A percentile compares a stretch with the other conserved stretches of the same genome.
phyloP scores from a whole-genome alignment of 306 rosid genomes.

The Macrotyloma uniflorum region DNA sequence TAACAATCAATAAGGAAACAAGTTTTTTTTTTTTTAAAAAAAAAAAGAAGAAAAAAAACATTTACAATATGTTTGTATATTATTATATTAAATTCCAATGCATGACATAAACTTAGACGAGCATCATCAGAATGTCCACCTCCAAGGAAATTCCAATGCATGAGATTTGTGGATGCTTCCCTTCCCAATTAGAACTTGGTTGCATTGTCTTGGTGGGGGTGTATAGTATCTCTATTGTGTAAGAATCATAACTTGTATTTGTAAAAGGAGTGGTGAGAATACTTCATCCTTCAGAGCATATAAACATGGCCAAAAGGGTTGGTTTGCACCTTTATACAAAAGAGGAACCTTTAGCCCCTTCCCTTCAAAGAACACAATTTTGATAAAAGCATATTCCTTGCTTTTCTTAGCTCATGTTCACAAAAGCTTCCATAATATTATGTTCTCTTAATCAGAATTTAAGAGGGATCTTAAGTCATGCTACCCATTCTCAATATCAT shows the following conservation, averaged over 20 bases:
- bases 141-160: not conserved
- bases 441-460: not conserved
- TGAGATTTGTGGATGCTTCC: constrained; percentile 14
- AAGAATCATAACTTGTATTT: constrained; percentile 25
- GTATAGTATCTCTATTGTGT: constrained; percentile 14
- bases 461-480: too few relatives aligned
- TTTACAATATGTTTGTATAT: too few relatives aligned
- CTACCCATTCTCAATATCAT: too few relatives aligned
- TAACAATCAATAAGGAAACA: too few relatives aligned
- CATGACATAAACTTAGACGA: not conserved
- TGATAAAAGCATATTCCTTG: constrained; percentile 55
- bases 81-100: not conserved
- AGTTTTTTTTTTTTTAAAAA: too few relatives aligned
- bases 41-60: too few relatives aligned
- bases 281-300: constrained; percentile 13
- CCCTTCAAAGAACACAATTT: not conserved
- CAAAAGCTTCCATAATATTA: not conserved
- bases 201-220: not conserved
- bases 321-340: constrained; percentile 28
- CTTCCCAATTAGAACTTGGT: not conserved
- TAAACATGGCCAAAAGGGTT: not conserved
- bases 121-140: not conserved
- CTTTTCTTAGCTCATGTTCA: constrained; percentile 46
- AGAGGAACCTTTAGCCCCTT: constrained; percentile 28
- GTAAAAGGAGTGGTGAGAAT: too few relatives aligned